Evolutionary conservation across 2,329 filamentous ascomycete genomes (phyloP), one percentile per base, ranked within the genome.

Genomic region (Tolypocladium endophyticum): DNA sequence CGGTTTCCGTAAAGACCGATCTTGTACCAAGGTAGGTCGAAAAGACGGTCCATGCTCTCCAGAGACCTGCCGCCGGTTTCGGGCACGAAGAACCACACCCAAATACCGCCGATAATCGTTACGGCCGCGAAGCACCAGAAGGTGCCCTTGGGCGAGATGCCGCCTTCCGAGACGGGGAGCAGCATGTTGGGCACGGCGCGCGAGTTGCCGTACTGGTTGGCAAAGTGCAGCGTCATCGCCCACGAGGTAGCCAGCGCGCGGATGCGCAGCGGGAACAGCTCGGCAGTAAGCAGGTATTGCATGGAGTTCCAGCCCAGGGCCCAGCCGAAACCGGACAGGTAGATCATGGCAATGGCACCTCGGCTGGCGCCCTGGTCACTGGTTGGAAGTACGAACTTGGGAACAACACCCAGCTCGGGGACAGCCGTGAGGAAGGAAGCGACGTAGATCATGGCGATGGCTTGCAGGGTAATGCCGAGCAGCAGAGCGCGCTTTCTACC

Each of bases 161-260:
- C 81, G 2, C 80, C 80, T 1, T 75, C 39, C 0, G 61, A 23
- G 0, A 62, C 59, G 11, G 74, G 64, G 1, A 92, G 77, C 53
- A 92, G 81, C 87, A 92, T 90, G 64, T 85, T 83, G 1, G 88
- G 89, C 0, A 91, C 86, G 0, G 89, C 87, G 41, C 89, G 86
- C 1, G 84, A 81, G 75, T 89, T 91, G 33, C 88, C 89, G 69
- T 90, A 92, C 72, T 91, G 87, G 72, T 90, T 90, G 61, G 82
- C 86, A 68, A 92, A 92, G 72, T 92, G 88, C 61, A 91, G 81
- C 0, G 85, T 88, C 89, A 92, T 92, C 55, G 87, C 84, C 68
- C 88, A 79, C 0, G 84, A 88, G 0, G 87, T 88, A 25, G 86
- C 84, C 12, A 91, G 73, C 4, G 88, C 87, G 59, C 89, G 83